Evolutionary conservation across 2,329 filamentous ascomycete species (phyloP), one percentile per base, ranked within the genome.

Genomic region (Stagonosporopsis cucurbitacearum): DNA sequence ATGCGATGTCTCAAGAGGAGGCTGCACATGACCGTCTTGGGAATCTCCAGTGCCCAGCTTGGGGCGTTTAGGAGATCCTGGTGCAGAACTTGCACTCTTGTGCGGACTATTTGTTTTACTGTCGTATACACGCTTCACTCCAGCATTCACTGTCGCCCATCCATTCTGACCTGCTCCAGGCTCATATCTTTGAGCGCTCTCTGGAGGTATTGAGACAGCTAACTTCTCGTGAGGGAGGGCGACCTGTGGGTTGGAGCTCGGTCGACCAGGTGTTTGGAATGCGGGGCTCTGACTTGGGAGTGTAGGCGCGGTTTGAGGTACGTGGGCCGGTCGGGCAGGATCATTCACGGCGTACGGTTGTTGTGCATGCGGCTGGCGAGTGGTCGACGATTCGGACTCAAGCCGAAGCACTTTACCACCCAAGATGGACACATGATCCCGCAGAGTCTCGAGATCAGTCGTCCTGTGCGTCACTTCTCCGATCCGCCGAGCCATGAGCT

Each of bases 401-500:
- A 78, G 59, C 11, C 70, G 69, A 47, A 73, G 69, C 20, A 82
- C 68, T 41, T 77, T 78, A 50, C 79, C 78, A 66, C 79, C 80
- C 67, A 82, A 70, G 12, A 82, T 75, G 45, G 81, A 79, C 11
- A 82, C 66, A 45, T 78, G 77, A 60, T 82, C 71, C 58, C 76
- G 80, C 41, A 82, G 57, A 5, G 69, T 75, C 48, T 82, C 80
- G 11, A 82, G 69, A 55, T 82, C 80, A 28, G 75, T 78, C 8
- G 75, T 75, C 63, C 79, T 79, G 42, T 71, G 72, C 7, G 77
- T 73, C 22, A 81, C 67, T 23, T 66, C 66, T 44, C 71, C 66
- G 2, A 81, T 65, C 55, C 78, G 77, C 19, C 69, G 69, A 9
- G 78, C 76, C 55, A 82, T 74, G 11, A 80, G 66, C 39, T 81